Percentiles rank a stretch among this genome's conserved stretches.
These are phyloP conservation scores for Pinus albicaulis DNA, from an alignment of 75 land plant species.

Conservation along the genomic window DNA sequence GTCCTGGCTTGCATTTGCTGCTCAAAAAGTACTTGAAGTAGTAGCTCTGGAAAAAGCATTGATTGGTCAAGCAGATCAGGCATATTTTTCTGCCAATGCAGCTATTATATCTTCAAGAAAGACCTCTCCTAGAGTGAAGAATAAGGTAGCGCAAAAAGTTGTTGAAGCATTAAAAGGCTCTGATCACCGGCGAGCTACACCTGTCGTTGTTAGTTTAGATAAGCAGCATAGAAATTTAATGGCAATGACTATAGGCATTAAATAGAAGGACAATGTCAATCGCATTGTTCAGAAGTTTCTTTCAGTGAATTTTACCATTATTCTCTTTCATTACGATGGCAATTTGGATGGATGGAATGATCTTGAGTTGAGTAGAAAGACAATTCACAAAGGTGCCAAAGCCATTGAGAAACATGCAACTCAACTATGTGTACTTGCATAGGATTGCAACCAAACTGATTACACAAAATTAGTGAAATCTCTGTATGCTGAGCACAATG, in stretches of 20 bases:
- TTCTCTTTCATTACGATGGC: conserved; percentile 98
- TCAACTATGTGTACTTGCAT: conserved; percentile 54
- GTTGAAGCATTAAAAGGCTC: too few relatives aligned
- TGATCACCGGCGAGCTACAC: too few relatives aligned
- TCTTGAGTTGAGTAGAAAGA: conserved; percentile 65
- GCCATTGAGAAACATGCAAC: conserved; percentile 63
- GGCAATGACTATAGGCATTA: conserved; percentile 75
- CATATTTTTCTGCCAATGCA: too few relatives aligned
- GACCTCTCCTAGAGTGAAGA: too few relatives aligned
- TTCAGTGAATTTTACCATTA: conserved; percentile 66
- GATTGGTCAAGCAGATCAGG: too few relatives aligned
- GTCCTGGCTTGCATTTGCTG: too few relatives aligned
- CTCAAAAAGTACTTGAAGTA: too few relatives aligned
- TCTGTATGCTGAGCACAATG: conserved; percentile 58
- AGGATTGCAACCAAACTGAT: conserved; percentile 68
- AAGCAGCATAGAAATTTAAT: conserved; percentile 37
- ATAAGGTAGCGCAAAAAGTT: too few relatives aligned
- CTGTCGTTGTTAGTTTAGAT: too few relatives aligned
- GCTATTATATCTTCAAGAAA: too few relatives aligned
- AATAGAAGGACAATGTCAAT: conserved; percentile 67
- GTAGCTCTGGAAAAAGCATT: too few relatives aligned
- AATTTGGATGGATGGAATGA: conserved; percentile 80
- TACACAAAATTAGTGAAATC: conserved; percentile 54
- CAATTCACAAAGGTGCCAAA: conserved; percentile 53
- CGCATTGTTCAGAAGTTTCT: conserved; percentile 68